Base-by-base conservation (phyloP, 352 stramenopile species). In the Phytophthora sojae region DNA sequence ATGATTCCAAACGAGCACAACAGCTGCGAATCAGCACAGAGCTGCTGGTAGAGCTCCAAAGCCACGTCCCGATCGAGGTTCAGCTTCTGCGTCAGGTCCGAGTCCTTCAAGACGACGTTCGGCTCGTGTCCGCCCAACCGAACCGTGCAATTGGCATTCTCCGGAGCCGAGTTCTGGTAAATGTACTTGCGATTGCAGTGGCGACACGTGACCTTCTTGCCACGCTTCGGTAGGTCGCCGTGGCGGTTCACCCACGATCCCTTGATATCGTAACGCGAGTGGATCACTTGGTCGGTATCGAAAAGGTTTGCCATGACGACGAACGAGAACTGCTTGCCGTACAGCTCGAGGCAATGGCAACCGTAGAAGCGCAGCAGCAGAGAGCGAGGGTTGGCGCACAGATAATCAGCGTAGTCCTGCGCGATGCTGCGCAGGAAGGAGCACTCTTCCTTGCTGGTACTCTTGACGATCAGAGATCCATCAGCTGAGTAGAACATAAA, bases 301-400 rank as follows among this genome's bases (percentile, higher is more conserved):
- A 98, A 97, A 25, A 98, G 69, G 71, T 98, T 98, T 30, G 88
- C 89, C 92, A 98, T 98, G 30, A 98, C 92, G 9, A 98, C 88
- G 49, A 98, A 98, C 29, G 81, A 95, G 35, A 97, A 97, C 73
- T 95, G 82, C 61, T 96, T 93, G n/a, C 92, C 89, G 67, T 97
- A 98, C 45, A 98, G 65, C 61, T 95, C 83, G 42, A 98, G 76
- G 45, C 88, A 93, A 64, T 98, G 93, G 56, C 91, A 97, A 6
- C 93, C 93, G 60, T 97, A 97, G 37, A 97, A 98, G 42, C 93
- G 91, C 32, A 92, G 93, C 21, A 98, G 72, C 21, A 97, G 66
- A 29, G 88, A 96, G 39, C 90, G 89, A 49, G 90, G 91, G 70
- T 97, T 90, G 14, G 82, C 80, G 61, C 89, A 90, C 69, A 98